These are phyloP conservation scores for Cladosporium sp. DNA, from an alignment of 2,329 filamentous ascomycete genomes.

Conservation along the genomic window DNA sequence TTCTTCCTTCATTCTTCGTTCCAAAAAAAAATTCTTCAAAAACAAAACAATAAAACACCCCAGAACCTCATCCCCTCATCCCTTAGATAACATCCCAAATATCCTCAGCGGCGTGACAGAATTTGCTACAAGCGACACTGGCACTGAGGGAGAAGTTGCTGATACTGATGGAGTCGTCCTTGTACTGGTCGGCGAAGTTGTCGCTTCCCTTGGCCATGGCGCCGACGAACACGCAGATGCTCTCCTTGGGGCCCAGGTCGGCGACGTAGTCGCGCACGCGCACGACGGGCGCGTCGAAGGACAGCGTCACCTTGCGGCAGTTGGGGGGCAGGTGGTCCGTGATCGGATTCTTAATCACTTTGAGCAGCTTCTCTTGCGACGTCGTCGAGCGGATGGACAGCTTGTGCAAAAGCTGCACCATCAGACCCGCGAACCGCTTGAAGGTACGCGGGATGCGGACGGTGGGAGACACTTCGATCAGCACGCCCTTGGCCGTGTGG, in stretches of 20 bases:
- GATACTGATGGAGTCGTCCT: constrained; percentile 97
- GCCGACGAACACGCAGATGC: constrained; percentile 95
- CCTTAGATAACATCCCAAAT: constrained; percentile 85
- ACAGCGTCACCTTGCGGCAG: constrained; percentile 95
- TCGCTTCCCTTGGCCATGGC: constrained; percentile 98
- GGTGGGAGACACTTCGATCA: constrained; percentile 97
- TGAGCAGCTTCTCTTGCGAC: constrained; percentile 94
- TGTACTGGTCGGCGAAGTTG: constrained; percentile 89
- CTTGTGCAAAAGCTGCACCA: constrained; percentile 96
- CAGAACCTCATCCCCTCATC: no score
- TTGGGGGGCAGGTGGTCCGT: constrained; percentile 95
- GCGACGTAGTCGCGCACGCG: constrained; percentile 87
- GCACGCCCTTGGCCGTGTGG: constrained; percentile 91
- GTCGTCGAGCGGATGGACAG: constrained; percentile 95
- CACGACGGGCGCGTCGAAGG: constrained; percentile 85
- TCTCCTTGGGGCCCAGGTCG: constrained; percentile 74
- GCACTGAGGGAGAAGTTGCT: constrained; percentile 97
- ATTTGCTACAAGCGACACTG: constrained; percentile 98
- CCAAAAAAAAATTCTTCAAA: background rate
- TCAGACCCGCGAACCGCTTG: constrained; percentile 96
- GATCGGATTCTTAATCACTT: constrained; percentile 97
- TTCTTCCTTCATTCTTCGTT: background rate
- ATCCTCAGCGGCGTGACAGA: constrained; percentile 97
- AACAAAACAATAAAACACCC: background rate
- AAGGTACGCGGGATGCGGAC: constrained; percentile 97